A percentile compares a stretch with the other conserved stretches of the same genome.
Conservation (phyloP, 73 alveolate genomes). For the Breviolum minutum region DNA sequence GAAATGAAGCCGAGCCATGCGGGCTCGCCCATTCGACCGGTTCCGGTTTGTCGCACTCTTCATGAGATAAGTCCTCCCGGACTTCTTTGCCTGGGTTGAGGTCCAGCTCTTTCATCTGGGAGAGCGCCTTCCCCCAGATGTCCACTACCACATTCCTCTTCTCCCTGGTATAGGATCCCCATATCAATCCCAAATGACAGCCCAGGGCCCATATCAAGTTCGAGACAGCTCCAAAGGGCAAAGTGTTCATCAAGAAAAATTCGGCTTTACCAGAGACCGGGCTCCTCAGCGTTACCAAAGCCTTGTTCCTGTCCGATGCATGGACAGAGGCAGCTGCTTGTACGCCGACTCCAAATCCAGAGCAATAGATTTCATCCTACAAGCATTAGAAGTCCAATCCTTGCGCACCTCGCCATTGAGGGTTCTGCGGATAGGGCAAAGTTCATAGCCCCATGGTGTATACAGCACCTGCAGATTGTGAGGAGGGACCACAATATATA, state of each 20-base stretch:
- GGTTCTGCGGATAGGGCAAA: not conserved
- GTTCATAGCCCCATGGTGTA: not conserved
- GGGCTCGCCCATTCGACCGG: not conserved
- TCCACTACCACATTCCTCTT: conserved; percentile 11
- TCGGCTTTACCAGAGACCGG: not conserved
- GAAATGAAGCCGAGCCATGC: too few relatives aligned
- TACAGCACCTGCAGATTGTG: not conserved
- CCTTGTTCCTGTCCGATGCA: not conserved
- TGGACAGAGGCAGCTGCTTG: not conserved
- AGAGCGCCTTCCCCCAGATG: not conserved
- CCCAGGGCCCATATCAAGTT: not conserved
- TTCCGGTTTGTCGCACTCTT: not conserved
- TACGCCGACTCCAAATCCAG: not conserved
- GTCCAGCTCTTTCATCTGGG: not conserved
- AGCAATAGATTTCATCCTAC: not conserved
- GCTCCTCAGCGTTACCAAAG: not conserved
- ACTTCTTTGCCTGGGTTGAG: not conserved
- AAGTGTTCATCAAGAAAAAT: not conserved
- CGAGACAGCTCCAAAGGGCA: conserved; percentile 18
- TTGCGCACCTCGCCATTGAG: too few relatives aligned
- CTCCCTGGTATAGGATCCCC: conserved; percentile 8
- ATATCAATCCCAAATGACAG: not conserved
- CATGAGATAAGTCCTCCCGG: not conserved
- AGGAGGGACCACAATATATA: not conserved
- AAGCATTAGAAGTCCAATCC: not conserved